phyloP scores from a whole-genome alignment of 805 yeast genomes.

The Kluyveromyces starmeri region DNA sequence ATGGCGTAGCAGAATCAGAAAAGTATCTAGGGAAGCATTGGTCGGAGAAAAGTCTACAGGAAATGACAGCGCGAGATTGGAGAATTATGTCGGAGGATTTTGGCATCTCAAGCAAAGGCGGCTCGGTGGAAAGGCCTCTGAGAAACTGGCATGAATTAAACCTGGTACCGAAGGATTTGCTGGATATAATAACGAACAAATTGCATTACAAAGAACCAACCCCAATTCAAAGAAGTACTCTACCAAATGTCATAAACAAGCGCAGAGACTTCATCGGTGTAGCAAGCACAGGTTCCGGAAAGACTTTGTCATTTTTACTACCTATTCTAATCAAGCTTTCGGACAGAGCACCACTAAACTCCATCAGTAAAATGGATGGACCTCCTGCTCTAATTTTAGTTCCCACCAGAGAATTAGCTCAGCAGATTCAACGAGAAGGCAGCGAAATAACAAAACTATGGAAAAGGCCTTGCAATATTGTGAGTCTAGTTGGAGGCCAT shows the following conservation, averaged over 20 bases:
- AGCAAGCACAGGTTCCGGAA: conserved; percentile 97
- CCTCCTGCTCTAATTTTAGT: conserved; percentile 71
- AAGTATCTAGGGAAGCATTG: conserved; percentile 37
- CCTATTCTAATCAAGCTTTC: conserved; percentile 56
- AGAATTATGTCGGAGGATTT: conserved; percentile 74
- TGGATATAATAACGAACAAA: conserved; percentile 30
- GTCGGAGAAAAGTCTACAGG: conserved; percentile 52
- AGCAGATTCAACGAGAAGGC: conserved; percentile 70
- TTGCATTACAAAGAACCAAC: conserved; percentile 62
- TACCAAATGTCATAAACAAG: conserved; percentile 52
- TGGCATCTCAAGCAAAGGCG: conserved; percentile 49
- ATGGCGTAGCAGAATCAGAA: conserved; percentile 12
- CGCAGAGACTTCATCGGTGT: conserved; percentile 76
- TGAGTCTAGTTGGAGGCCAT: conserved; percentile 85
- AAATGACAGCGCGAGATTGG: conserved; percentile 86
- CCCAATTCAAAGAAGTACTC: conserved; percentile 83
- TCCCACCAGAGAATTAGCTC: conserved; percentile 91
- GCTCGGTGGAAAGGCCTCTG: conserved; percentile 43
- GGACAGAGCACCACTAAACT: conserved; percentile 39
- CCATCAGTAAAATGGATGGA: conserved; percentile 46
- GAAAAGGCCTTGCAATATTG: conserved; percentile 37
- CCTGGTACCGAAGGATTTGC: conserved; percentile 35
- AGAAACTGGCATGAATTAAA: conserved; percentile 64
- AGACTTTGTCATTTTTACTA: conserved; percentile 72
- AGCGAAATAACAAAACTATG: conserved; percentile 36